Evolutionary conservation across 176 grass and related monocot species (phyloP).

Genomic region (Carex parvula): DNA sequence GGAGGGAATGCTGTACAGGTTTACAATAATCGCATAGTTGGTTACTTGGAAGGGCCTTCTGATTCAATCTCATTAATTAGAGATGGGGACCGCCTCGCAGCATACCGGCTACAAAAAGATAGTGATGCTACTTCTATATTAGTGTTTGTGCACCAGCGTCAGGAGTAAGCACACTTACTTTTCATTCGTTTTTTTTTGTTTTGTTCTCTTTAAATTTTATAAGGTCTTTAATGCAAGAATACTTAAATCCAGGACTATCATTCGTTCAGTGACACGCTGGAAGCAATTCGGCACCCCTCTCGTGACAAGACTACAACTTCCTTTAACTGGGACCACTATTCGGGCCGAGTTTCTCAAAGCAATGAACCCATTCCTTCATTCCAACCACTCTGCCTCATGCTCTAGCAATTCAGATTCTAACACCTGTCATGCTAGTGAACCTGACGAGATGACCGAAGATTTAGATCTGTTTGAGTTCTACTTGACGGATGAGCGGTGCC

Average conservation of each 20-base stretch:
- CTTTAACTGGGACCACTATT: slow-evolving; percentile 52
- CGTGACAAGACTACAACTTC: slow-evolving; percentile 48
- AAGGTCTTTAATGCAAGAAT: neutral
- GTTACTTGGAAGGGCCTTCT: slow-evolving; percentile 81
- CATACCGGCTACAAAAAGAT: slow-evolving; percentile 75
- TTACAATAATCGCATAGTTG: slow-evolving; percentile 66
- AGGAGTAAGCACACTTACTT: slow-evolving; percentile 61
- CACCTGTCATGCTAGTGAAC: slow-evolving; percentile 22
- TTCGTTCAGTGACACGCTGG: slow-evolving; percentile 65
- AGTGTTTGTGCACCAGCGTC: slow-evolving; percentile 72
- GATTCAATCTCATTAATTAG: slow-evolving; percentile 79
- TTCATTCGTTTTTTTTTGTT: slow-evolving; percentile 13
- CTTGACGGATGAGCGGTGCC: slow-evolving; percentile 52
- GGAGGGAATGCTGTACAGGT: slow-evolving; percentile 42
- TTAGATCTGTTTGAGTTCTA: slow-evolving; percentile 40
- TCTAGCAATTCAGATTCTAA: slow-evolving; percentile 31
- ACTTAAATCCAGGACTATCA: slow-evolving; percentile 32
- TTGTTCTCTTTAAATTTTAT: slow-evolving; percentile 12
- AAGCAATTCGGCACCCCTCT: slow-evolving; percentile 84
- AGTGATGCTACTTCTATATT: slow-evolving; percentile 54
- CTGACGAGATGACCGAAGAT: slow-evolving; percentile 23
- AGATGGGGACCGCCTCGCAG: slow-evolving; percentile 81
- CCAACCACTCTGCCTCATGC: slow-evolving; percentile 23
- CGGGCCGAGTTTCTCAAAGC: slow-evolving; percentile 50
- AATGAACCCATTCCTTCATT: slow-evolving; percentile 54